Percentiles rank a stretch among this genome's conserved stretches.
Evolutionary conservation across 192 early-diverging fungal species (phyloP).

Genomic region (Phycomyces nitens): DNA sequence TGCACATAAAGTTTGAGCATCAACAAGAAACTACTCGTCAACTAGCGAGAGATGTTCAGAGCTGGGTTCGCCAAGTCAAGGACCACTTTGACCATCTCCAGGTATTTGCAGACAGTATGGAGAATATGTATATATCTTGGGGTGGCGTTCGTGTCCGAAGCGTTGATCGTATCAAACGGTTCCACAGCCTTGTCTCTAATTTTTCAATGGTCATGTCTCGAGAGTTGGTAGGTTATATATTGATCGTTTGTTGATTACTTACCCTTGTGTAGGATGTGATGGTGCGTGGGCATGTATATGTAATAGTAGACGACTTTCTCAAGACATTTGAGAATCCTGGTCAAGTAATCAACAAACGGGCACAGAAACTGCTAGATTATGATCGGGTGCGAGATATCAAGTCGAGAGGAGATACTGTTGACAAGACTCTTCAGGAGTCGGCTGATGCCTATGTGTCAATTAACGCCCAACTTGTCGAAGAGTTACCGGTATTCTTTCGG

Average conservation of each 20-base stretch:
- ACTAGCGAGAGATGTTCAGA: slow-evolving; percentile 43
- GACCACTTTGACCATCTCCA: slow-evolving; percentile 56
- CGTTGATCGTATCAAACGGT: slow-evolving; percentile 30
- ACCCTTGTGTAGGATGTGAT: slow-evolving; percentile 11
- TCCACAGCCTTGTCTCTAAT: slow-evolving; percentile 29
- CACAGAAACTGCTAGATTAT: slow-evolving; percentile 71
- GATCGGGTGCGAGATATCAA: slow-evolving; percentile 63
- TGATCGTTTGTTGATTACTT: too few species aligned
- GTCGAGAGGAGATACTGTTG: slow-evolving; percentile 58
- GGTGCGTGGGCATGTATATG: slow-evolving; percentile 33
- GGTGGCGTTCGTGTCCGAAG: slow-evolving; percentile 28
- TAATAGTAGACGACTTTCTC: slow-evolving; percentile 46
- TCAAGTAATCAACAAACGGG: slow-evolving; percentile 71
- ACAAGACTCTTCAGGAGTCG: slow-evolving; percentile 65
- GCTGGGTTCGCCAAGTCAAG: slow-evolving; percentile 48
- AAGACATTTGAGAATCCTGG: slow-evolving; percentile 58
- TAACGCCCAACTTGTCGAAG: slow-evolving; percentile 69
- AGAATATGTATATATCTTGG: slow-evolving; percentile 52
- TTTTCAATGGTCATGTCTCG: slow-evolving; percentile 38
- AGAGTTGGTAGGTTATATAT: slow-evolving; percentile 32
- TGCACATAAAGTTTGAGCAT: slow-evolving; percentile 50
- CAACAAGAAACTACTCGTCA: slow-evolving; percentile 50
- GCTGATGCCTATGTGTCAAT: slow-evolving; percentile 66
- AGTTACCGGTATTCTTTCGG: slow-evolving; percentile 63
- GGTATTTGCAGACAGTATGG: slow-evolving; percentile 44